These are phyloP conservation scores for Fusarium sp. DNA, from an alignment of 2,329 filamentous ascomycete genomes.

Conservation along the genomic window DNA sequence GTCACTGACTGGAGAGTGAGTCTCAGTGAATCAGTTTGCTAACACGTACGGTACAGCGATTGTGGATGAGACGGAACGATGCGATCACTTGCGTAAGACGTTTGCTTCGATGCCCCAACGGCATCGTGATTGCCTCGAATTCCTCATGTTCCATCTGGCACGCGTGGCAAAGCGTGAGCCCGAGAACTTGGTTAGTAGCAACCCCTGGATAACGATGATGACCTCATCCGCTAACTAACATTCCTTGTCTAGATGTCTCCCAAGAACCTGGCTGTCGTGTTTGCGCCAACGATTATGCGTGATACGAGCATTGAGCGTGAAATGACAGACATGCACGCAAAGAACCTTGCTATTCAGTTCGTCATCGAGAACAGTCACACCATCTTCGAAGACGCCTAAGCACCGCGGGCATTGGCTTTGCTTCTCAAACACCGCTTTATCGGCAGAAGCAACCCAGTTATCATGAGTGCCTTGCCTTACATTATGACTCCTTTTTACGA, in stretches of 20 bases:
- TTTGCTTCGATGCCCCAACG: constrained; percentile 80
- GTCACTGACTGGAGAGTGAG: constrained; percentile 43
- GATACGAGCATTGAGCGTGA: constrained; percentile 88
- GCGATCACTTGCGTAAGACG: constrained; percentile 73
- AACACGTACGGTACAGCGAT: constrained; percentile 59
- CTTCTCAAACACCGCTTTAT: constrained; percentile 6
- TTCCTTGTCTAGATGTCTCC: constrained; percentile 77
- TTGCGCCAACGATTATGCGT: constrained; percentile 96
- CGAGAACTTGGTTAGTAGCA: constrained; percentile 76
- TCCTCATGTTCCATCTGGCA: constrained; percentile 90
- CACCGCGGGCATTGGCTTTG: neutral
- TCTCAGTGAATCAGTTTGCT: constrained; percentile 23
- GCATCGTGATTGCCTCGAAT: constrained; percentile 90
- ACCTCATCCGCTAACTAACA: constrained; percentile 34
- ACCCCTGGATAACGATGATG: neutral
- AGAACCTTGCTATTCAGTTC: constrained; percentile 91
- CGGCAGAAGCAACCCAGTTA: neutral
- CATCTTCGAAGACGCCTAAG: constrained; percentile 69
- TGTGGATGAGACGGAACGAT: constrained; percentile 70
- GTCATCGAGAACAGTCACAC: constrained; percentile 87
- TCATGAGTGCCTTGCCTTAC: constrained; percentile 5
- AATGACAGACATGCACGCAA: constrained; percentile 94
- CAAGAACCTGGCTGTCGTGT: constrained; percentile 94
- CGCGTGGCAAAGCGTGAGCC: constrained; percentile 82
- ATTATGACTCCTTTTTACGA: constrained; percentile 13